phyloP scores from a whole-genome alignment of 495 filamentous ascomycete species.

The Penicillium herquei region DNA sequence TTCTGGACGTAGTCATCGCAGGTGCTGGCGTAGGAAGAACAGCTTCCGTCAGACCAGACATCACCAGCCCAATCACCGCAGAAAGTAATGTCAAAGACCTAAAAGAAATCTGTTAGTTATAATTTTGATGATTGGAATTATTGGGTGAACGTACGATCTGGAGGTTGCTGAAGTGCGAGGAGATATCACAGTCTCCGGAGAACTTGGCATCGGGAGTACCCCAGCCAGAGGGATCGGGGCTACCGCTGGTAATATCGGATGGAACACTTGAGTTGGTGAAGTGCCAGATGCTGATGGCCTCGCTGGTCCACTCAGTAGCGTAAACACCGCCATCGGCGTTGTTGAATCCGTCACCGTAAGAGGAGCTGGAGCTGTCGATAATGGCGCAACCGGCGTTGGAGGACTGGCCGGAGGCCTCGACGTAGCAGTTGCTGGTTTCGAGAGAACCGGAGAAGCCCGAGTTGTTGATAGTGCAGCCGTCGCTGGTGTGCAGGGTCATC shows the following conservation, averaged over 20 bases:
- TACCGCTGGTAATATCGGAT: constrained; percentile 45
- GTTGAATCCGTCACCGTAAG: constrained; percentile 61
- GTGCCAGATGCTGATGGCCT: constrained; percentile 62
- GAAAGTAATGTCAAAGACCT: constrained; percentile 65
- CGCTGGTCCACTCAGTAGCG: constrained; percentile 61
- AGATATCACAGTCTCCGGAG: constrained; percentile 57
- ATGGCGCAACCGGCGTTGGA: constrained; percentile 57
- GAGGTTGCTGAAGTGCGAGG: constrained; percentile 58
- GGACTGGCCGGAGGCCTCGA: constrained; percentile 42
- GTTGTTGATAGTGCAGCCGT: constrained; percentile 54
- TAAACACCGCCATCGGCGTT: constrained; percentile 56
- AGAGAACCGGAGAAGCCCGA: constrained; percentile 44
- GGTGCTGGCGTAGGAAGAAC: constrained; percentile 41
- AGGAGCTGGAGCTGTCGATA: constrained; percentile 23
- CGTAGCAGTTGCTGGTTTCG: constrained; percentile 50
- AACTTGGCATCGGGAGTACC: constrained; percentile 59
- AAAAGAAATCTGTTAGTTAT: not conserved
- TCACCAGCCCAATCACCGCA: constrained; percentile 64
- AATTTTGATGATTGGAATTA: no score
- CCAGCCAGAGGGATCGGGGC: constrained; percentile 60
- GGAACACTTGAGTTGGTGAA: constrained; percentile 52
- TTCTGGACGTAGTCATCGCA: constrained; percentile 64
- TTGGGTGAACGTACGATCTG: constrained; percentile 48
- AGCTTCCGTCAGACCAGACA: constrained; percentile 34
- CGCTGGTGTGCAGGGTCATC: constrained; percentile 65